Conservation (phyloP, 768 basidiomycete genomes). For the Pleurotus djamor region DNA sequence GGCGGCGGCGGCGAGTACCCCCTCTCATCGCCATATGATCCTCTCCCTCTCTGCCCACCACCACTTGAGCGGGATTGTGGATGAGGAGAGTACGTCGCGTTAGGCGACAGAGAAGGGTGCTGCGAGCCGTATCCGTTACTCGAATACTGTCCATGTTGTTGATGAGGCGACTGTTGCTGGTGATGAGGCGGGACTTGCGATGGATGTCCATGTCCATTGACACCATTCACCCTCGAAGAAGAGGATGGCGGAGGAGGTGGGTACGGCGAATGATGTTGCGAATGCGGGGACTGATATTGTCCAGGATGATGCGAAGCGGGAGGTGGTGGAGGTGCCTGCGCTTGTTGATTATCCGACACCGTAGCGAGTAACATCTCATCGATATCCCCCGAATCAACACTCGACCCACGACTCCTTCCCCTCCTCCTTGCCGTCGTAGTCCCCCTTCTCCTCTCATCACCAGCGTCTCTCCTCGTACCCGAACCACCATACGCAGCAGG, state of each 20-base stretch:
- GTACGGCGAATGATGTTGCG: background rate
- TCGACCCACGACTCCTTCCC: background rate
- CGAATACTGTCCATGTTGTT: background rate
- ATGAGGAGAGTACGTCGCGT: background rate
- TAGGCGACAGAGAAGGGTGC: background rate
- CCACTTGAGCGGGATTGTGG: too few relatives aligned
- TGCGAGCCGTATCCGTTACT: background rate
- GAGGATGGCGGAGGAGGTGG: background rate
- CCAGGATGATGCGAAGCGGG: too few relatives aligned
- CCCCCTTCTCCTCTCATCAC: too few relatives aligned
- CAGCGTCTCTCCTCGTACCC: too few relatives aligned
- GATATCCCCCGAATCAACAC: constrained; percentile 12
- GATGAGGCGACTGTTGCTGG: background rate
- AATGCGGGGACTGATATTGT: background rate
- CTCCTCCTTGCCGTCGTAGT: too few relatives aligned
- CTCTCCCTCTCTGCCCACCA: background rate
- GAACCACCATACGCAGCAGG: too few relatives aligned
- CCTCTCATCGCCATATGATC: background rate
- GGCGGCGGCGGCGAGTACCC: background rate
- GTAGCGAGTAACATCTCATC: constrained; percentile 45
- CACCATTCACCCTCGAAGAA: background rate
- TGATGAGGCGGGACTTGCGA: too few relatives aligned
- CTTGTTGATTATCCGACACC: constrained; percentile 1
- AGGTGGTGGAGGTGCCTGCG: too few relatives aligned
- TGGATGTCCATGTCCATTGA: background rate